Percentiles rank a stretch among this genome's conserved stretches.
phyloP scores from a whole-genome alignment of 2,329 filamentous ascomycete genomes.

The Aspergillus floridensis region DNA sequence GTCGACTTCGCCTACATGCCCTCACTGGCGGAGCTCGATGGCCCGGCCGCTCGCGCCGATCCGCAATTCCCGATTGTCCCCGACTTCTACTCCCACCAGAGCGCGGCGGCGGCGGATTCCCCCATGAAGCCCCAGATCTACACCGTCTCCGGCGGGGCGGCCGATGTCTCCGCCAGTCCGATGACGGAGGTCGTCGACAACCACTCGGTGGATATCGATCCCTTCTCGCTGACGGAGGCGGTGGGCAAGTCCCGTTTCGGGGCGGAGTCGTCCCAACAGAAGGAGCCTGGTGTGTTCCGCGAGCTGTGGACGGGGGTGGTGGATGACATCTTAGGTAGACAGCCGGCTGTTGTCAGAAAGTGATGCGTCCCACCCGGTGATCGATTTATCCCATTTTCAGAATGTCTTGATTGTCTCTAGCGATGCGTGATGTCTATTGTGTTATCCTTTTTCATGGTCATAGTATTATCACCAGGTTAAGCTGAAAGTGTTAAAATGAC shows the following conservation, averaged over 20 bases:
- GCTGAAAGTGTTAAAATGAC: background rate
- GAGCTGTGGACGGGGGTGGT: constrained; percentile 39
- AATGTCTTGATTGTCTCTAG: constrained; percentile 8
- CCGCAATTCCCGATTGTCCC: constrained; percentile 54
- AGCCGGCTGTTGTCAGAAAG: constrained; percentile 23
- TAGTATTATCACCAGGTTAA: too few species aligned
- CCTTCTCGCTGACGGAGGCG: constrained; percentile 54
- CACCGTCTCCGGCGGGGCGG: constrained; percentile 46
- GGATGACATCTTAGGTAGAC: constrained; percentile 38
- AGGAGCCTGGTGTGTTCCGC: constrained; percentile 30
- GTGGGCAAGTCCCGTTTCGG: constrained; percentile 42
- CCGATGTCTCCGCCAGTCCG: constrained; percentile 50
- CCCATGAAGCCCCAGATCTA: constrained; percentile 58
- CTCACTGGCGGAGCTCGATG: constrained; percentile 46
- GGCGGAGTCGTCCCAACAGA: constrained; percentile 36
- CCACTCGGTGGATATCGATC: constrained; percentile 55
- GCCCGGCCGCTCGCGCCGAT: constrained; percentile 32
- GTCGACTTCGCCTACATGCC: constrained; percentile 65
- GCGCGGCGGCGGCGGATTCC: constrained; percentile 20
- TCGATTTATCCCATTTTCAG: background rate
- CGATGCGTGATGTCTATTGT: constrained; percentile 11
- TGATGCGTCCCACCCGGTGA: constrained; percentile 5
- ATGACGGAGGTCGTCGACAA: constrained; percentile 60
- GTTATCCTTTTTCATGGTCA: background rate
- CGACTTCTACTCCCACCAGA: constrained; percentile 34